Conservation (phyloP, 257 asterid genomes). For the Cynanchum wilfordii region DNA sequence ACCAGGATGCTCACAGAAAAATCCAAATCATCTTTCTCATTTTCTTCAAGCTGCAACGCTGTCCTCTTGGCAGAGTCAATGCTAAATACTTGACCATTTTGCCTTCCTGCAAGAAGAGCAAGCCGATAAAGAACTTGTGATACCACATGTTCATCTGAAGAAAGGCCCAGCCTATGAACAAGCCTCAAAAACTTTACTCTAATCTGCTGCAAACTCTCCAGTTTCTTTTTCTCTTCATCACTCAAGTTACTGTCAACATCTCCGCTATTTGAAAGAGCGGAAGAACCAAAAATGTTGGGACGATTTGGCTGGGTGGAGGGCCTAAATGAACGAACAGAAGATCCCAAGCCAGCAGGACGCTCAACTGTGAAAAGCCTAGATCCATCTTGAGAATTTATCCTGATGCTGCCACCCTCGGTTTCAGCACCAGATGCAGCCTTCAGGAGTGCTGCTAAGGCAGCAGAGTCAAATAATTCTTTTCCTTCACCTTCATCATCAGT, state of each 20-base stretch:
- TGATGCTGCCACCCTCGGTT: slow-evolving; percentile 60
- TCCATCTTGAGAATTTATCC: slow-evolving; percentile 83
- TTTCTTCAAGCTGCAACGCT: slow-evolving; percentile 69
- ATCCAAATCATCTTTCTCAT: slow-evolving; percentile 47
- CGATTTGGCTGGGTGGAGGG: slow-evolving; percentile 53
- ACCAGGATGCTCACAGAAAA: slow-evolving; percentile 72
- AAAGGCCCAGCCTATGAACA: slow-evolving; percentile 66
- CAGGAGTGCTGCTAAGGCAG: slow-evolving; percentile 90
- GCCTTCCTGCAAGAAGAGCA: slow-evolving; percentile 78
- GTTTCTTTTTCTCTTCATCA: slow-evolving; percentile 83
- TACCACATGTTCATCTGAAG: slow-evolving; percentile 74
- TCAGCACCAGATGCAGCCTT: slow-evolving; percentile 93
- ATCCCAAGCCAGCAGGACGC: slow-evolving; percentile 92
- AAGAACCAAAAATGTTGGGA: slow-evolving; percentile 45
- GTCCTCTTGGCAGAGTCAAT: slow-evolving; percentile 68
- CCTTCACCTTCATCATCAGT: slow-evolving; percentile 92
- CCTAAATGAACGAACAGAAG: slow-evolving; percentile 75
- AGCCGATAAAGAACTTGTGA: slow-evolving; percentile 80
- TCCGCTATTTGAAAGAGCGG: slow-evolving; percentile 37
- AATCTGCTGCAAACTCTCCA: slow-evolving; percentile 71
- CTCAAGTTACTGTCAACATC: slow-evolving; percentile 61
- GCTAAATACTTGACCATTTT: slow-evolving; percentile 53
- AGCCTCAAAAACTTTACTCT: slow-evolving; percentile 89
- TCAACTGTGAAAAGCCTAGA: slow-evolving; percentile 90
- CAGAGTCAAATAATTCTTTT: slow-evolving; percentile 73